phyloP scores from a whole-genome alignment of 257 asterid genomes.

The Perilla frutescens region DNA sequence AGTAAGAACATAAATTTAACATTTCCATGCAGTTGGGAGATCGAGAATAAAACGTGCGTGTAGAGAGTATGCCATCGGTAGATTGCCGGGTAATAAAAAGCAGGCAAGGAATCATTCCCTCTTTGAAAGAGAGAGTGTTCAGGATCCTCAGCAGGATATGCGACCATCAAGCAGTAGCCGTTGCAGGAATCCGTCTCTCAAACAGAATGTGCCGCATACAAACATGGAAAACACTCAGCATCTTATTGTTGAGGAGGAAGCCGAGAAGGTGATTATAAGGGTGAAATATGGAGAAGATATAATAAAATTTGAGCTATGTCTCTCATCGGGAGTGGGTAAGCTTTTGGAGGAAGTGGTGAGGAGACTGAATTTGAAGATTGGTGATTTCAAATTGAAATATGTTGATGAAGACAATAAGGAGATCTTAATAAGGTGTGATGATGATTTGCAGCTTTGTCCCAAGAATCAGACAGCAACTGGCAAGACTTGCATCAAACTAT shows the following conservation, averaged over 20 bases:
- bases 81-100: conserved; percentile 35
- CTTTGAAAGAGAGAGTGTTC: no score
- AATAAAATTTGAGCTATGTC: not conserved
- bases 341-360: not conserved
- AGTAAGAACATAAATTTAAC: not conserved
- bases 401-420: not conserved
- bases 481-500: not conserved
- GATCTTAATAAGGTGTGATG: not conserved
- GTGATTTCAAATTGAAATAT: not conserved
- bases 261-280: not conserved
- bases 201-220: not conserved
- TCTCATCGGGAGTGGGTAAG: not conserved
- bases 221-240: no score
- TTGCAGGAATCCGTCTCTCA: no score
- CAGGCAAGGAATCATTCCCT: no score
- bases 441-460: not conserved
- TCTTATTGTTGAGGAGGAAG: no score
- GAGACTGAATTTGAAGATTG: not conserved
- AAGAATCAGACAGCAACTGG: not conserved
- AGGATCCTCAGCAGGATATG: no score
- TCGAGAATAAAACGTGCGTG: not conserved
- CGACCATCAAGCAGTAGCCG: conserved; percentile 1
- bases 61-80: not conserved
- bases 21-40: not conserved
- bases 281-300: not conserved